Percentiles rank a stretch among this genome's conserved stretches.
phyloP scores from a whole-genome alignment of 495 filamentous ascomycete species.

The Platismatia glauca region DNA sequence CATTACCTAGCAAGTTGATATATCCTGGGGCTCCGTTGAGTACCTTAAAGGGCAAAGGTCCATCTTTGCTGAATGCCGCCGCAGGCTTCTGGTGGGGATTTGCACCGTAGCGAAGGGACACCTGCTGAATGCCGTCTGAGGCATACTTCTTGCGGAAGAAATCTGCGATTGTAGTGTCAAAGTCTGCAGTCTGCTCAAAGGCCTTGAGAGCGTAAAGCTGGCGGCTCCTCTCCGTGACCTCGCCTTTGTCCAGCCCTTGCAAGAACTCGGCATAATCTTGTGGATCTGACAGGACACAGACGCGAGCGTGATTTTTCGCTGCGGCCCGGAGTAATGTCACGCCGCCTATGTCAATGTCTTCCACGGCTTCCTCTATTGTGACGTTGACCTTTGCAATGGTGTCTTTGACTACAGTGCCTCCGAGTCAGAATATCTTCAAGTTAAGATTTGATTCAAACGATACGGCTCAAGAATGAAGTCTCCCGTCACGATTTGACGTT shows the following conservation, averaged over 20 bases:
- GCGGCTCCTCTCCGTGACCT: constrained; percentile 71
- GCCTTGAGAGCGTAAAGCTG: constrained; percentile 90
- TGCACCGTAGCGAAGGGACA: constrained; percentile 75
- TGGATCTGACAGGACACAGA: constrained; percentile 91
- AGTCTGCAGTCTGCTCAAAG: constrained; percentile 97
- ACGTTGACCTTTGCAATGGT: constrained; percentile 95
- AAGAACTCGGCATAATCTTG: constrained; percentile 90
- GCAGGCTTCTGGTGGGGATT: constrained; percentile 42
- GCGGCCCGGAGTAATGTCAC: constrained; percentile 93
- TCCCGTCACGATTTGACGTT: neutral
- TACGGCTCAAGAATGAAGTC: neutral
- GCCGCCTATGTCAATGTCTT: constrained; percentile 90
- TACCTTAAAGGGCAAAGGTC: constrained; percentile 86
- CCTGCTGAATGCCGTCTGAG: constrained; percentile 68
- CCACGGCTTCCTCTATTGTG: constrained; percentile 88
- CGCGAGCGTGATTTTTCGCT: constrained; percentile 92
- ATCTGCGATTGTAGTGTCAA: constrained; percentile 85
- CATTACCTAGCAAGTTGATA: constrained; percentile 61
- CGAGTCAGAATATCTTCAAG: constrained; percentile 34
- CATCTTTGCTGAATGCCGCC: constrained; percentile 63
- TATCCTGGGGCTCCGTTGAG: constrained; percentile 89
- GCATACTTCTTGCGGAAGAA: constrained; percentile 98
- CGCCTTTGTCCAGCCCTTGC: constrained; percentile 75
- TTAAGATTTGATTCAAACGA: neutral
- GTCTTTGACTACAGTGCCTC: constrained; percentile 62